A percentile compares a stretch with the other conserved stretches of the same genome.
phyloP scores from a whole-genome alignment of 169 alveolate species.

The Sarcocystis neurona region DNA sequence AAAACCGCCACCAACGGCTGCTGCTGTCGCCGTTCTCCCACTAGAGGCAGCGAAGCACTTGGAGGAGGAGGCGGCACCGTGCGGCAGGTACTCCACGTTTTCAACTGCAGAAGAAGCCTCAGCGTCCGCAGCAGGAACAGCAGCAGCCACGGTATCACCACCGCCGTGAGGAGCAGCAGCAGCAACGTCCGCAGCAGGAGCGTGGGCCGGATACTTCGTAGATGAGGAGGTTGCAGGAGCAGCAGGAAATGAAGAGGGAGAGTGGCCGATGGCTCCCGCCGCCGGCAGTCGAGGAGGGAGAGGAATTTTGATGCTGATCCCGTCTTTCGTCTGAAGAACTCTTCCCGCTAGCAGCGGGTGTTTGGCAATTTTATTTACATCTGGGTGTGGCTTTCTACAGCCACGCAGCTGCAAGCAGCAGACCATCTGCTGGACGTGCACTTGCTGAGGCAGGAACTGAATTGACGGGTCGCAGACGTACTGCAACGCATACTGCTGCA shows the following conservation, averaged over 20 bases:
- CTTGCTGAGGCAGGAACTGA: conserved; percentile 39
- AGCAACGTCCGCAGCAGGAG: background rate
- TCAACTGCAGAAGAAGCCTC: too few species aligned
- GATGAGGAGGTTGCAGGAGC: background rate
- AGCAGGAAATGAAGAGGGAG: background rate
- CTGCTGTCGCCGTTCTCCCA: too few species aligned
- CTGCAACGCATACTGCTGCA: background rate
- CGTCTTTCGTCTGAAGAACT: conserved; percentile 46
- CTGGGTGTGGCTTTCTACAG: conserved; percentile 32
- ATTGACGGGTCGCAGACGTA: conserved; percentile 34
- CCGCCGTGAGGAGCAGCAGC: background rate
- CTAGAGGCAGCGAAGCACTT: too few species aligned
- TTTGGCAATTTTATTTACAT: background rate
- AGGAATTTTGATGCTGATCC: conserved; percentile 45
- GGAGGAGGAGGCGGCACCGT: too few species aligned
- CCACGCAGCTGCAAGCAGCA: conserved; percentile 60
- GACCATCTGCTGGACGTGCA: conserved; percentile 47
- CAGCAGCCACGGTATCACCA: too few species aligned
- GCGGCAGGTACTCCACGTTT: too few species aligned
- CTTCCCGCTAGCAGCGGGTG: conserved; percentile 46
- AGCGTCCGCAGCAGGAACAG: too few species aligned
- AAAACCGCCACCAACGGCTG: too few species aligned
- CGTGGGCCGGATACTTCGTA: background rate
- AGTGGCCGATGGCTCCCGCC: too few species aligned
- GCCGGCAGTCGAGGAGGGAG: background rate